Percentiles rank a stretch among this genome's conserved stretches.
These are phyloP conservation scores for Pythium diclinum DNA, from an alignment of 352 stramenopile species.

Conservation along the genomic window DNA sequence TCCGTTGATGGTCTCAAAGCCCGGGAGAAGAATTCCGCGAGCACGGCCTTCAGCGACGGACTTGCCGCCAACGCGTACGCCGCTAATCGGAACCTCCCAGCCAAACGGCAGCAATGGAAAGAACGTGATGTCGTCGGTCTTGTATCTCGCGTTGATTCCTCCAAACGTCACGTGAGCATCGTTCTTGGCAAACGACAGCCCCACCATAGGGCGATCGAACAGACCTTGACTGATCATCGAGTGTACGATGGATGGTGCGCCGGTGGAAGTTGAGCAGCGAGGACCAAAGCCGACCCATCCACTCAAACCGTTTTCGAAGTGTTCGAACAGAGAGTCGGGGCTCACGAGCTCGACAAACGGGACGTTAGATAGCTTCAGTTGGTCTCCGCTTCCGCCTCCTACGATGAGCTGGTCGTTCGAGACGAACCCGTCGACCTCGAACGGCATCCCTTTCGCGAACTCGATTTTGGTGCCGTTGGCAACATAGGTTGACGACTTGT, in stretches of 20 bases:
- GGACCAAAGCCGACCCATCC: constrained; percentile 12
- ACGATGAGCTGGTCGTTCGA: constrained; percentile 12
- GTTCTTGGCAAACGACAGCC: neutral
- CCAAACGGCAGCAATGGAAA: neutral
- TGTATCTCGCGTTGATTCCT: constrained; percentile 14
- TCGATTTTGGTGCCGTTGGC: constrained; percentile 18
- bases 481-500: constrained; percentile 18
- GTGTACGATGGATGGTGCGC: constrained; percentile 7
- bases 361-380: neutral
- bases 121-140: constrained; percentile 5
- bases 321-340: neutral
- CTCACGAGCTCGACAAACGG: constrained; percentile 10
- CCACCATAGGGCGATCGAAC: constrained; percentile 10
- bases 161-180: constrained; percentile 14
- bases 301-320: neutral
- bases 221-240: constrained; percentile 10
- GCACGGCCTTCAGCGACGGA: neutral
- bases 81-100: constrained; percentile 14
- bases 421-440: constrained; percentile 16
- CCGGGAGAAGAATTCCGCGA: neutral
- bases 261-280: neutral
- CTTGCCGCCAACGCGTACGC: constrained; percentile 8
- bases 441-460: neutral
- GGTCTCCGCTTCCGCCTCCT: neutral
- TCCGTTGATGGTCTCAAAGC: neutral